Percentiles rank a stretch among this genome's conserved stretches.
phyloP scores from a whole-genome alignment of 2,329 filamentous ascomycete species.

The Lasiodiplodia hormozganensis region DNA sequence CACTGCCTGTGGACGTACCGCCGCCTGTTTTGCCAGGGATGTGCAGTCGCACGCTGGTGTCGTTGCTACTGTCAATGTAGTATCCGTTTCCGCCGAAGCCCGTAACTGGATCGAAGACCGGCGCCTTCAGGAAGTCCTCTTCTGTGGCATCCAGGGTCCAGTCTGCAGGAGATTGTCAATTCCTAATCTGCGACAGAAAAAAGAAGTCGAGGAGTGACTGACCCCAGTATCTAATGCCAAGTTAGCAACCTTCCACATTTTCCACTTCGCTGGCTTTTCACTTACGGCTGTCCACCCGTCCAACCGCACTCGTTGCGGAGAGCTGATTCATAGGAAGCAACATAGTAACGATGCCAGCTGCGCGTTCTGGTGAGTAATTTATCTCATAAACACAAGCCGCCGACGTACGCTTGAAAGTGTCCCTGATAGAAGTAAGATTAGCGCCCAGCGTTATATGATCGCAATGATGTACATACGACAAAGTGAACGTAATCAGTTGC shows the following conservation, averaged over 20 bases:
- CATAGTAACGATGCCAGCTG: slow-evolving; percentile 24
- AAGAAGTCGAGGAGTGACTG: background rate
- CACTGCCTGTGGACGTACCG: background rate
- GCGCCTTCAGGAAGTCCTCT: slow-evolving; percentile 20
- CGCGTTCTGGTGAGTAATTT: background rate
- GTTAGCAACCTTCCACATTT: background rate
- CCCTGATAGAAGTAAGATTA: background rate
- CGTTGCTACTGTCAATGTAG: slow-evolving; percentile 27
- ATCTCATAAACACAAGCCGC: background rate
- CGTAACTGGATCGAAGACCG: slow-evolving; percentile 24
- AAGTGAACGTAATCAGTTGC: slow-evolving; percentile 32
- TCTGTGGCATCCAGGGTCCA: slow-evolving; percentile 28
- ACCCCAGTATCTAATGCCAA: slow-evolving; percentile 20
- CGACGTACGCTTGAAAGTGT: slow-evolving; percentile 25
- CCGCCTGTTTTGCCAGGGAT: slow-evolving; percentile 22
- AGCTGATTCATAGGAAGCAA: slow-evolving; percentile 14
- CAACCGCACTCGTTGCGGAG: slow-evolving; percentile 23
- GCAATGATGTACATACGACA: slow-evolving; percentile 3
- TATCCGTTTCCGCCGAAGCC: slow-evolving; percentile 30
- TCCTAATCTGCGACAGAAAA: background rate
- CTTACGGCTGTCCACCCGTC: slow-evolving; percentile 21
- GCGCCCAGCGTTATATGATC: background rate
- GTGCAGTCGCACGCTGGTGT: slow-evolving; percentile 16
- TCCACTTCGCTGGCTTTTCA: background rate
- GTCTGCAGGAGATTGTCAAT: slow-evolving; percentile 11